A percentile compares a stretch with the other conserved stretches of the same genome.
Evolutionary conservation across 2,329 filamentous ascomycete species (phyloP).

Genomic region (Colletotrichum cuscutae): DNA sequence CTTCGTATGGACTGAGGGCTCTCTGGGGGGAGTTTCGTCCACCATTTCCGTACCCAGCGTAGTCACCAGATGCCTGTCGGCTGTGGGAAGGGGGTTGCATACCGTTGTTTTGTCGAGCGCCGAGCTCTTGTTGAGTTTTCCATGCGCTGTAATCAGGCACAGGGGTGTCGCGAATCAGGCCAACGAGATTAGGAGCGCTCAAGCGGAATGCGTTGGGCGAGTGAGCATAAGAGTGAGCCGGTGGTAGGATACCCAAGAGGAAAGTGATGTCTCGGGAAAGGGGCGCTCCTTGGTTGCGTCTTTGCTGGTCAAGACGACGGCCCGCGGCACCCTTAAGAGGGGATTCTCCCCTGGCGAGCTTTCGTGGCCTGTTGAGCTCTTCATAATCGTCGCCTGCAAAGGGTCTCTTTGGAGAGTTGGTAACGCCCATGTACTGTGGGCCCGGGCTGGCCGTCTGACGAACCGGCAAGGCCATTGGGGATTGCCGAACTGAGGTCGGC

Average conservation of each 20-base stretch:
- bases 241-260: slow-evolving; percentile 78
- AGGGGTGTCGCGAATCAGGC: slow-evolving; percentile 74
- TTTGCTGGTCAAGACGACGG: slow-evolving; percentile 83
- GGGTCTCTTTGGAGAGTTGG: slow-evolving; percentile 70
- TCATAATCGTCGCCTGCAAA: slow-evolving; percentile 78
- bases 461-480: slow-evolving; percentile 49
- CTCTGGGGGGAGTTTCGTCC: slow-evolving; percentile 40
- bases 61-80: slow-evolving; percentile 56
- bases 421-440: slow-evolving; percentile 57
- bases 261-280: slow-evolving; percentile 77
- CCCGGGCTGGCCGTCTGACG: slow-evolving; percentile 53
- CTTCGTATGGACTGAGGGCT: slow-evolving; percentile 60
- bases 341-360: slow-evolving; percentile 88
- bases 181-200: slow-evolving; percentile 76
- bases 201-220: slow-evolving; percentile 78
- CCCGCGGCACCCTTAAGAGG: slow-evolving; percentile 92
- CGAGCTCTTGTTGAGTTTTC: slow-evolving; percentile 53
- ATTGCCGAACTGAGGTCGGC: slow-evolving; percentile 55
- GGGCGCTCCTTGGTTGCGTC: slow-evolving; percentile 71
- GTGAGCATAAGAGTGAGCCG: slow-evolving; percentile 77
- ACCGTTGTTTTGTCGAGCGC: slow-evolving; percentile 43
- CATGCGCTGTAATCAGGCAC: slow-evolving; percentile 71
- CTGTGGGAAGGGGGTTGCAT: slow-evolving; percentile 50
- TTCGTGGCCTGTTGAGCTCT: slow-evolving; percentile 79
- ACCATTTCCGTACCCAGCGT: slow-evolving; percentile 41